phyloP scores from a whole-genome alignment of 2,329 filamentous ascomycete species.

The Septoria linicola region DNA sequence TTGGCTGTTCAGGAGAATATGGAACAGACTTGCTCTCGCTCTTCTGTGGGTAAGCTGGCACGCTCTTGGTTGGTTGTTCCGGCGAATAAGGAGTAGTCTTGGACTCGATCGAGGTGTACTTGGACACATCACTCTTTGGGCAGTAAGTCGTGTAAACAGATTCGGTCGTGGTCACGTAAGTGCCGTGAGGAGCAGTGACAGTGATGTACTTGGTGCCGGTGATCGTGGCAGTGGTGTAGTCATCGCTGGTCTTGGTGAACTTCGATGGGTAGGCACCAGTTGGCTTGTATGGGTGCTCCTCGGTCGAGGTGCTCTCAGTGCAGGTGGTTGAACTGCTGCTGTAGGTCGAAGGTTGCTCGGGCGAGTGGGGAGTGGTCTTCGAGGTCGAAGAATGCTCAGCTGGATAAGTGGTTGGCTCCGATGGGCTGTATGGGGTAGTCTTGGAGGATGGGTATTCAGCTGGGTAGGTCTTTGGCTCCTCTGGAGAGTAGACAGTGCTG shows the following conservation, averaged over 20 bases:
- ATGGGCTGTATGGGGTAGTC: not conserved
- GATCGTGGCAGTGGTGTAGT: constrained; percentile 27
- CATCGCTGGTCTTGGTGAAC: constrained; percentile 13
- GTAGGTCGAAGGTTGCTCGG: not conserved
- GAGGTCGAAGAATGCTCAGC: not conserved
- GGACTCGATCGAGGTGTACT: constrained; percentile 19
- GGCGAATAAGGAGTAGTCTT: constrained; percentile 14
- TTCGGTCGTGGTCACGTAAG: constrained; percentile 25
- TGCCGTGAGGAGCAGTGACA: constrained; percentile 25
- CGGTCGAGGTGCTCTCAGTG: not conserved
- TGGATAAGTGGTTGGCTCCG: not conserved
- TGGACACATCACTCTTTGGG: constrained; percentile 22
- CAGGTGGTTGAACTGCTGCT: constrained; percentile 11
- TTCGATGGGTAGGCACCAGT: constrained; percentile 10
- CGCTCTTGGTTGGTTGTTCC: constrained; percentile 8
- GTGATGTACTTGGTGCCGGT: constrained; percentile 26
- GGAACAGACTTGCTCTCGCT: not conserved
- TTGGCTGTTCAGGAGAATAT: constrained; percentile 13
- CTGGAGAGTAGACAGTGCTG: not conserved
- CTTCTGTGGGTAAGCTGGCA: not conserved
- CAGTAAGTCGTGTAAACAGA: constrained; percentile 30
- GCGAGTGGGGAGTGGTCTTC: constrained; percentile 2
- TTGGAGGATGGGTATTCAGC: not conserved
- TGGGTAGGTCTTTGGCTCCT: constrained; percentile 5
- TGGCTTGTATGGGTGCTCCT: constrained; percentile 5